Conservation (phyloP, 2,329 filamentous ascomycete species). For the Monosporascus sp. region DNA sequence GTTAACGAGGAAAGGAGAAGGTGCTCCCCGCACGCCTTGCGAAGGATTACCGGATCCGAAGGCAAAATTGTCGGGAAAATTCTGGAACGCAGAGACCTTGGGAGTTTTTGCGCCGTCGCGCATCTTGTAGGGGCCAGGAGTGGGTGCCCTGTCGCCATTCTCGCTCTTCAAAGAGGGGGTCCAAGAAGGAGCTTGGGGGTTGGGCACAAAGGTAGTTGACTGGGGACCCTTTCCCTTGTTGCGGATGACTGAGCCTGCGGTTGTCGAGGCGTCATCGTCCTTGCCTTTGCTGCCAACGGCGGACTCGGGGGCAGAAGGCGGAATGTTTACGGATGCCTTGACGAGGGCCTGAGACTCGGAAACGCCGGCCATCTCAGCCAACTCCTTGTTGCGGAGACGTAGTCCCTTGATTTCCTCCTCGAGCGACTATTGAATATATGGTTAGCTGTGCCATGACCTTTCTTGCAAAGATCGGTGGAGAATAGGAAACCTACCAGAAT, state of each 20-base stretch:
- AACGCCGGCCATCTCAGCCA: conserved; percentile 7
- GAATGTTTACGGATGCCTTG: neutral
- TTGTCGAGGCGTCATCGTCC: neutral
- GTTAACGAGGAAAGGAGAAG: no score
- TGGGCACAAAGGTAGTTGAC: conserved; percentile 11
- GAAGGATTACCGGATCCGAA: no score
- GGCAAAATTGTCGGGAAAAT: no score
- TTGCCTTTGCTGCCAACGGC: neutral
- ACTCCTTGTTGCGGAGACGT: conserved; percentile 5
- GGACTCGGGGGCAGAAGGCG: neutral
- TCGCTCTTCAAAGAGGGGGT: conserved; percentile 4
- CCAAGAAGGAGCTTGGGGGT: conserved; percentile 19
- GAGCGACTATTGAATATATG: conserved; percentile 12
- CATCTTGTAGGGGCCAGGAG: no score
- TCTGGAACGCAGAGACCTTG: neutral
- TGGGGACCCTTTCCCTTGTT: neutral
- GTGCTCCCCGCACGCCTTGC: no score
- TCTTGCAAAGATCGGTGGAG: neutral
- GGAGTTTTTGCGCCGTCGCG: neutral
- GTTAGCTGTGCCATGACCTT: conserved; percentile 1
- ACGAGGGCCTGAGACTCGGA: neutral
- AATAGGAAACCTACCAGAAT: conserved; percentile 17
- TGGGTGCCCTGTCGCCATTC: neutral
- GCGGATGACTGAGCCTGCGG: neutral
- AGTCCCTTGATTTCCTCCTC: conserved; percentile 15